Percentiles rank a stretch among this genome's conserved stretches.
These are phyloP conservation scores for Blastobotrys buckinghamii DNA, from an alignment of 1,139 yeast genomes.

Conservation along the genomic window DNA sequence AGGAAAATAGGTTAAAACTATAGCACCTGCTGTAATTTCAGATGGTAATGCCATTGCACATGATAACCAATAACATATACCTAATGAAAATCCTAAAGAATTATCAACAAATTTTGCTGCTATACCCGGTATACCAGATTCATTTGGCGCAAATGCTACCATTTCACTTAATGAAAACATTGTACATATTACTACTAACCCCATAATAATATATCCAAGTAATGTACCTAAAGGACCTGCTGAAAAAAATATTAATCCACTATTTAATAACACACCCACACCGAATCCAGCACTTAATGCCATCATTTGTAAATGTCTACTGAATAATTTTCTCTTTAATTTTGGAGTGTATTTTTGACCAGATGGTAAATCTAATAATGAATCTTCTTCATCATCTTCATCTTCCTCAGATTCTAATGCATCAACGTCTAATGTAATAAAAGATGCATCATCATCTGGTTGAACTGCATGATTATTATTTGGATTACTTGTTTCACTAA, in stretches of 20 bases:
- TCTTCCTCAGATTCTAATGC: conserved; percentile 24
- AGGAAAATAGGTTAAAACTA: conserved; percentile 64
- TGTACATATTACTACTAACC: conserved; percentile 60
- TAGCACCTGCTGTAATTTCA: conserved; percentile 73
- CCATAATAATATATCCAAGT: conserved; percentile 63
- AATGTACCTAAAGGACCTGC: conserved; percentile 83
- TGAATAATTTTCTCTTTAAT: conserved; percentile 49
- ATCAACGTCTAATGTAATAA: conserved; percentile 24
- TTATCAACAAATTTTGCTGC: conserved; percentile 78
- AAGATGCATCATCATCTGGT: conserved; percentile 20
- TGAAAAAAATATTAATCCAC: conserved; percentile 72
- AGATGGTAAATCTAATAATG: not conserved
- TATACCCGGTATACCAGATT: conserved; percentile 57
- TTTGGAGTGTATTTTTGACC: conserved; percentile 13
- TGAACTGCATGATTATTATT: conserved; percentile 5
- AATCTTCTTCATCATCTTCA: conserved; percentile 17
- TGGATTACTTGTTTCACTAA: conserved; percentile 7
- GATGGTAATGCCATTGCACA: conserved; percentile 72
- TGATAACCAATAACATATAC: conserved; percentile 71
- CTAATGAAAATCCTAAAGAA: conserved; percentile 78
- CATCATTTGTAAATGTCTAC: conserved; percentile 73
- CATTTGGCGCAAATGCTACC: conserved; percentile 76
- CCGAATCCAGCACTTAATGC: conserved; percentile 82
- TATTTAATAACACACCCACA: conserved; percentile 68
- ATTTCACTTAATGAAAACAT: conserved; percentile 78